Percentiles rank a stretch among this genome's conserved stretches.
Evolutionary conservation across 2,329 filamentous ascomycete genomes (phyloP).

Genomic region (Harringtonia aguacate): DNA sequence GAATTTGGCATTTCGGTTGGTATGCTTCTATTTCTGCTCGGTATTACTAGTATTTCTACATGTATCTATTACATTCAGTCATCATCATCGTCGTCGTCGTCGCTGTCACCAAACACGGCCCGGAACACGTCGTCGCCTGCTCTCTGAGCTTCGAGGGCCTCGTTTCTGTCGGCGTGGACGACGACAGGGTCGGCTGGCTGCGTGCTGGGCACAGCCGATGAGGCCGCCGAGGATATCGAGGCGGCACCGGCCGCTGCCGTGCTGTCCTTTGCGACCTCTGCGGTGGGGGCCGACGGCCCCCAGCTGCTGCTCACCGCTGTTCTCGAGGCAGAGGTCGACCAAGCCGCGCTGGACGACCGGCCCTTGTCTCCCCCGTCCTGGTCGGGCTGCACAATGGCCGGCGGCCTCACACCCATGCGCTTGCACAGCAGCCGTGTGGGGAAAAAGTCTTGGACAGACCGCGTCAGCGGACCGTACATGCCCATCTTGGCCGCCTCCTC

Average conservation of each 20-base stretch:
- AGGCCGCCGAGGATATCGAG: neutral
- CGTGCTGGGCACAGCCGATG: no score
- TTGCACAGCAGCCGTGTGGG: conserved; percentile 86
- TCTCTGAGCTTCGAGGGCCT: conserved; percentile 61
- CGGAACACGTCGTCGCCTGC: conserved; percentile 77
- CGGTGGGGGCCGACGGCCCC: no score
- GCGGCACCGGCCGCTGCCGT: neutral
- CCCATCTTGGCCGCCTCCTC: conserved; percentile 79
- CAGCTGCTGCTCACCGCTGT: neutral
- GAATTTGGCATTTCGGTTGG: no score
- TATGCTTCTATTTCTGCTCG: no score
- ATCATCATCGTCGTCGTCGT: conserved; percentile 42
- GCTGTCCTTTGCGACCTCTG: no score
- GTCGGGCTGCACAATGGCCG: conserved; percentile 53
- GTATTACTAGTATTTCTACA: no score
- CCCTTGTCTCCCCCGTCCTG: conserved; percentile 20
- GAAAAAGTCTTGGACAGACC: conserved; percentile 60
- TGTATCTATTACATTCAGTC: neutral
- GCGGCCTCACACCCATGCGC: conserved; percentile 77
- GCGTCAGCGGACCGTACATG: conserved; percentile 87
- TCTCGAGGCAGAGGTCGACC: no score
- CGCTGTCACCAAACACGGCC: conserved; percentile 87
- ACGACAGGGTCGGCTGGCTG: conserved; percentile 10
- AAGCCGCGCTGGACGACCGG: neutral
- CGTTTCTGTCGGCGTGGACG: conserved; percentile 66